Percentiles rank a stretch among this genome's conserved stretches.
phyloP scores from a whole-genome alignment of 306 rosid species.

The Pyrus communis region DNA sequence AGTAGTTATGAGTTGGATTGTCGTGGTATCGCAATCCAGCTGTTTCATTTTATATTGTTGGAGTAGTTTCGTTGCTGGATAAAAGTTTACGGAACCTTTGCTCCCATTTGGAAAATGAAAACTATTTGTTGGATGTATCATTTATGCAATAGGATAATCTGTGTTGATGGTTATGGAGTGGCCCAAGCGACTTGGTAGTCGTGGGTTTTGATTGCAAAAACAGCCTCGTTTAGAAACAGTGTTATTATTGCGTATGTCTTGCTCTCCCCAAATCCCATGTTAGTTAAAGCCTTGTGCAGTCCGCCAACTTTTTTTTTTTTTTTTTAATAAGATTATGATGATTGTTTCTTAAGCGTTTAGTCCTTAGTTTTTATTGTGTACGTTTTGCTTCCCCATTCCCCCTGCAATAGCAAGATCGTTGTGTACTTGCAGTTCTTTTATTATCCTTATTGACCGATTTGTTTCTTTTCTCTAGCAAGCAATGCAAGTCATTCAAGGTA shows the following conservation, averaged over 20 bases:
- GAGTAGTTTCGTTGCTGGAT: neutral
- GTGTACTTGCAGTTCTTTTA: neutral
- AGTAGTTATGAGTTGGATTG: neutral
- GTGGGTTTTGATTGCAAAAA: neutral
- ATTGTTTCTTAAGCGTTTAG: neutral
- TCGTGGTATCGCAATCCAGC: neutral
- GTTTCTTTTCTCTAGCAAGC: slow-evolving; percentile 44
- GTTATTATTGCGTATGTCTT: neutral
- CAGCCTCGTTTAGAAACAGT: neutral
- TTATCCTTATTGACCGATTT: neutral
- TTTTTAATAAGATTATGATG: neutral
- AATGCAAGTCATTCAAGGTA: slow-evolving; percentile 54
- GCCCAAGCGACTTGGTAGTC: neutral
- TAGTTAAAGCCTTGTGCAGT: neutral
- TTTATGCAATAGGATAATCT: no score
- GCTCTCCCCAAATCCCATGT: neutral
- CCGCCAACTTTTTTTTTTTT: neutral
- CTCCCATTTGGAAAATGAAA: neutral
- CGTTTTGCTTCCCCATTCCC: neutral
- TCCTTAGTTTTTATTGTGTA: neutral
- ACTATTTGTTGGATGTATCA: neutral
- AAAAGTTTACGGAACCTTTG: neutral
- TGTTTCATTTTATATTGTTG: neutral
- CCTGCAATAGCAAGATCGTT: neutral
- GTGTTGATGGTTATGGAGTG: neutral